Conservation (phyloP, 2,329 filamentous ascomycete species). For the Neopestalotiopsis sp. region DNA sequence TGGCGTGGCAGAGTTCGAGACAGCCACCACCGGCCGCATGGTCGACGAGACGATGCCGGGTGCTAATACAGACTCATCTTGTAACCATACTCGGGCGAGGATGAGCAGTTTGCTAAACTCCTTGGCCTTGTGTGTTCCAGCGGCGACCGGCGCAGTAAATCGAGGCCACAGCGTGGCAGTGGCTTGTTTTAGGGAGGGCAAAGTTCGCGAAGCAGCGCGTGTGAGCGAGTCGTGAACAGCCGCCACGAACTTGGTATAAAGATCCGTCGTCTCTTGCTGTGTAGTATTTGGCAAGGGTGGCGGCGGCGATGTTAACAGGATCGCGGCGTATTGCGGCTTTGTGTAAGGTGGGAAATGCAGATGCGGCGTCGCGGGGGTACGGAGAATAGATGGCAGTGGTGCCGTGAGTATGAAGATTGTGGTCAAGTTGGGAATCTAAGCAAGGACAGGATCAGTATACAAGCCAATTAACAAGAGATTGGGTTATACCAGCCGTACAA, state of each 20-base stretch:
- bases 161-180: slow-evolving; percentile 81
- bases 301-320: slow-evolving; percentile 64
- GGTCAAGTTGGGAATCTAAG: slow-evolving; percentile 77
- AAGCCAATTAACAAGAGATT: not conserved
- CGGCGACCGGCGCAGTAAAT: slow-evolving; percentile 79
- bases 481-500: slow-evolving; percentile 55
- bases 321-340: slow-evolving; percentile 78
- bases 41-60: slow-evolving; percentile 59
- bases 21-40: not conserved
- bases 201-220: slow-evolving; percentile 78
- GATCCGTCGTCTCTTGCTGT: slow-evolving; percentile 62
- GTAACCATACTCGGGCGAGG: slow-evolving; percentile 70
- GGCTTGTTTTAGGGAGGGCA: slow-evolving; percentile 73
- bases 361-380: slow-evolving; percentile 71
- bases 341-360: slow-evolving; percentile 85
- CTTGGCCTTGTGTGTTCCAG: slow-evolving; percentile 74
- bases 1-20: not conserved
- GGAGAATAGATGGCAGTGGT: slow-evolving; percentile 55
- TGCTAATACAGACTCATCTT: slow-evolving; percentile 73
- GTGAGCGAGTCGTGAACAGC: slow-evolving; percentile 88
- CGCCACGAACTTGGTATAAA: slow-evolving; percentile 81
- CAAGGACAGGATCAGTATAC: slow-evolving; percentile 15
- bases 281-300: slow-evolving; percentile 54
- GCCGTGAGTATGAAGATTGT: slow-evolving; percentile 64
- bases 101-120: slow-evolving; percentile 88